A percentile compares a stretch with the other conserved stretches of the same genome.
phyloP scores from a whole-genome alignment of 108 stramenopile species.

The Seminavis robusta region DNA sequence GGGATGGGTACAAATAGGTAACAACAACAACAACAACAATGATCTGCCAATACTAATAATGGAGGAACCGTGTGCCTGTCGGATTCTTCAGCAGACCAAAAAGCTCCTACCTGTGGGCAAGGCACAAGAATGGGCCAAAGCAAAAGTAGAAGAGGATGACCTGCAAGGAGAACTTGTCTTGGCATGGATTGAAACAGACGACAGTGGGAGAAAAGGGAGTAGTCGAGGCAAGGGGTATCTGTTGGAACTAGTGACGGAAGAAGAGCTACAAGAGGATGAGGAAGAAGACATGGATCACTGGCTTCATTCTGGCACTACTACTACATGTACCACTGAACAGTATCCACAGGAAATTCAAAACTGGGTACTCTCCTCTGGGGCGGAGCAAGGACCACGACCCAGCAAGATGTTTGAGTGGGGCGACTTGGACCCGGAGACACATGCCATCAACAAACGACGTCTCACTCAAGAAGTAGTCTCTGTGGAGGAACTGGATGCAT shows the following conservation, averaged over 20 bases:
- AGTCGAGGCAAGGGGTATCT: slow-evolving; percentile 7
- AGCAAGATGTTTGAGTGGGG: slow-evolving; percentile 18
- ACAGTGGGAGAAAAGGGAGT: not conserved
- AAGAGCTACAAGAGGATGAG: too few species aligned
- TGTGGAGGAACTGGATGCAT: slow-evolving; percentile 16
- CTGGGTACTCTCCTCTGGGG: too few species aligned
- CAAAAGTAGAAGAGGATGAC: slow-evolving; percentile 8
- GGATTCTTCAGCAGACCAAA: slow-evolving; percentile 4
- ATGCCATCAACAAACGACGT: slow-evolving; percentile 16
- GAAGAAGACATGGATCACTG: too few species aligned
- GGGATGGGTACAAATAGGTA: slow-evolving; percentile 9
- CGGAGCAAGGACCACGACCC: not conserved
- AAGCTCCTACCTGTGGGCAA: slow-evolving; percentile 27
- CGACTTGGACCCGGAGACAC: slow-evolving; percentile 30
- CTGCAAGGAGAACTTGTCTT: slow-evolving; percentile 1
- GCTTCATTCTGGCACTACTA: too few species aligned
- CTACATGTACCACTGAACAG: too few species aligned
- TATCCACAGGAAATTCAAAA: too few species aligned
- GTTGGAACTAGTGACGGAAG: slow-evolving; percentile 6
- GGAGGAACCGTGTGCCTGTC: not conserved
- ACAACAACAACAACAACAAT: not conserved
- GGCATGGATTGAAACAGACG: not conserved
- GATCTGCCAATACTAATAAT: not conserved
- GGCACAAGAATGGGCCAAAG: slow-evolving; percentile 33
- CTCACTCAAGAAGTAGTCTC: slow-evolving; percentile 23